phyloP scores from a whole-genome alignment of 2,329 filamentous ascomycete genomes.

The Fusarium sp. region DNA sequence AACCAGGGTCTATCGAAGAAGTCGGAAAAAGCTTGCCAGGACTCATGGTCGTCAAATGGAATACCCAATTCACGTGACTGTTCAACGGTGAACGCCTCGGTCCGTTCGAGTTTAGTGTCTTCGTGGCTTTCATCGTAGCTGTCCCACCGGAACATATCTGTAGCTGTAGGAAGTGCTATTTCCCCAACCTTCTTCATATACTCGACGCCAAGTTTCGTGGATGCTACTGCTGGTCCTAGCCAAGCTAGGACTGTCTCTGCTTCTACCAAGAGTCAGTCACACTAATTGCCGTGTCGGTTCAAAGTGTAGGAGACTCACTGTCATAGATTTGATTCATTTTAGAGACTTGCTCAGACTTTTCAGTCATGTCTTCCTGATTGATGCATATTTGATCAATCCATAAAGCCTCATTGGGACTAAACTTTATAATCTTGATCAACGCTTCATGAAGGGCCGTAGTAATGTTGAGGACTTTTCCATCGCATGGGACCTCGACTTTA shows the following conservation, averaged over 20 bases:
- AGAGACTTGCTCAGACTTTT: conserved; percentile 32
- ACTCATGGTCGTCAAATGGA: conserved; percentile 19
- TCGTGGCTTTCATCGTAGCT: conserved; percentile 11
- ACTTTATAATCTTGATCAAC: conserved; percentile 14
- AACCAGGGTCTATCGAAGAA: conserved; percentile 41
- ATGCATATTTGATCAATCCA: conserved; percentile 44
- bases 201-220: conserved; percentile 3
- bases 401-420: conserved; percentile 18
- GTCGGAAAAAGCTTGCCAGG: conserved; percentile 26
- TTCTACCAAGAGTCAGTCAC: conserved; percentile 11
- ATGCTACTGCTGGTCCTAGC: conserved; percentile 21
- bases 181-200: conserved; percentile 30
- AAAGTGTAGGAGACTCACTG: conserved; percentile 11
- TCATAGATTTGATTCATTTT: conserved; percentile 41
- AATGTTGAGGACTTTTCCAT: conserved; percentile 15
- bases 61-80: conserved; percentile 27
- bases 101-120: conserved; percentile 21
- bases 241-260: conserved; percentile 40
- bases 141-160: conserved; percentile 34
- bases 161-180: conserved; percentile 30
- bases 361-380: conserved; percentile 25
- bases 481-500: conserved; percentile 16
- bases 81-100: conserved; percentile 16
- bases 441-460: conserved; percentile 30
- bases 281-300: too few relatives aligned